Evolutionary conservation across 2,329 filamentous ascomycete species (phyloP).

Genomic region (Phaeosphaeria sp.): DNA sequence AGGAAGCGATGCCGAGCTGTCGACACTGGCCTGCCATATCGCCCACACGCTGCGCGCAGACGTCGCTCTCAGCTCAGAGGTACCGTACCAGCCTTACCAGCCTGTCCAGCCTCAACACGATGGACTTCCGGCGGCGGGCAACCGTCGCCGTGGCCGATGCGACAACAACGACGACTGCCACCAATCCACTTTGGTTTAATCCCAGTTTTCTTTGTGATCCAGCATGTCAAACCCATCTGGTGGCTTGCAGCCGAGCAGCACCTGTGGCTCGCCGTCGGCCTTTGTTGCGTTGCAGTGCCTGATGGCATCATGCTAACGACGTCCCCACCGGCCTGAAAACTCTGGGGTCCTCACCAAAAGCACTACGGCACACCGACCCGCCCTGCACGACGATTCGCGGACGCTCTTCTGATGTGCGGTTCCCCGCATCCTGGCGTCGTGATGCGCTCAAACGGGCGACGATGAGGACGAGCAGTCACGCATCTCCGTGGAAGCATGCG

Average conservation of each 20-base stretch:
- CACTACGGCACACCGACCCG: constrained; percentile 20
- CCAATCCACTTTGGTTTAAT: constrained; percentile 1
- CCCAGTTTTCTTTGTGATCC: constrained; percentile 1
- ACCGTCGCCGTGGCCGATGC: background rate
- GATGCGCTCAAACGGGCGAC: constrained; percentile 17
- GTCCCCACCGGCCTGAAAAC: constrained; percentile 23
- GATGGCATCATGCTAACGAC: constrained; percentile 20
- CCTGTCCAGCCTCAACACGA: no score
- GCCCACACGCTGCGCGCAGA: constrained; percentile 17
- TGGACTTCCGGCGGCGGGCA: background rate
- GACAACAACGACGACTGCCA: background rate
- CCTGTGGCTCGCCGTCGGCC: constrained; percentile 26
- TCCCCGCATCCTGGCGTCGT: constrained; percentile 39
- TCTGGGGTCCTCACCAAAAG: constrained; percentile 22
- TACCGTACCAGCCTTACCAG: no score
- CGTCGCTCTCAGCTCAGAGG: constrained; percentile 5
- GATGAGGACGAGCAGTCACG: constrained; percentile 20
- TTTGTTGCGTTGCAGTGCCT: constrained; percentile 6
- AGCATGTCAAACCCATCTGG: constrained; percentile 7
- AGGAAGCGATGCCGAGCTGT: constrained; percentile 12
- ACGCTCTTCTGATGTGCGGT: constrained; percentile 16
- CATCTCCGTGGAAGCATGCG: constrained; percentile 41
- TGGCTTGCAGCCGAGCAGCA: constrained; percentile 15
- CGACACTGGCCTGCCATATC: constrained; percentile 12
- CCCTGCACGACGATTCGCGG: constrained; percentile 20